A percentile compares a stretch with the other conserved stretches of the same genome.
These are phyloP conservation scores for Fraxinus velutina DNA, from an alignment of 305 asterid species.

Conservation along the genomic window DNA sequence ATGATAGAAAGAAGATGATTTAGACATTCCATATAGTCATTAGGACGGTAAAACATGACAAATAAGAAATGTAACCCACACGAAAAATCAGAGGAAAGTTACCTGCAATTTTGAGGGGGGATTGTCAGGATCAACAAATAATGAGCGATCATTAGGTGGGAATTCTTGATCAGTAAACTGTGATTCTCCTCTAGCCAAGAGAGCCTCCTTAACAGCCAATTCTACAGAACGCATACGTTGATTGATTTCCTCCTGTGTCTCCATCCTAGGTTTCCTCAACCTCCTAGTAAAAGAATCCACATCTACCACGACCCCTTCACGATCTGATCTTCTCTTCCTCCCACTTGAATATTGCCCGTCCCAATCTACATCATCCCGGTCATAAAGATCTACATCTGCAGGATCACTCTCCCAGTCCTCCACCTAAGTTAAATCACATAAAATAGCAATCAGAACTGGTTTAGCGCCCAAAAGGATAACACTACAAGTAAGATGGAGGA, in stretches of 20 bases:
- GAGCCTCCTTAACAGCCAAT: slow-evolving; percentile 94
- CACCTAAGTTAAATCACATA: slow-evolving; percentile 45
- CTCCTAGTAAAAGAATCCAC: slow-evolving; percentile 92
- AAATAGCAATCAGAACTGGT: slow-evolving; percentile 22
- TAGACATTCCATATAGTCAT: neutral
- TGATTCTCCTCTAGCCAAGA: slow-evolving; percentile 84
- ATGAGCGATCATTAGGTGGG: slow-evolving; percentile 86
- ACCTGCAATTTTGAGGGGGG: slow-evolving; percentile 90
- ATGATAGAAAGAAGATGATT: slow-evolving; percentile 23
- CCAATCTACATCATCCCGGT: slow-evolving; percentile 98
- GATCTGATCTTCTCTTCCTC: slow-evolving; percentile 90
- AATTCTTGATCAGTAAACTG: slow-evolving; percentile 97
- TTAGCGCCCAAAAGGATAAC: neutral
- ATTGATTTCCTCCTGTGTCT: slow-evolving; percentile 87
- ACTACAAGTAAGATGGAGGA: neutral
- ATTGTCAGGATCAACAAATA: slow-evolving; percentile 79
- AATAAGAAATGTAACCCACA: neutral
- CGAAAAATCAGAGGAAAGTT: slow-evolving; percentile 8
- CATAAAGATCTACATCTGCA: slow-evolving; percentile 96
- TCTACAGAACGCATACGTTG: slow-evolving; percentile 95
- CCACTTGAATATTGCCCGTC: slow-evolving; percentile 99
- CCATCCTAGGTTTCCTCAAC: slow-evolving; percentile 87
- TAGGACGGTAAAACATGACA: slow-evolving; percentile 1
- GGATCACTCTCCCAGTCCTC: slow-evolving; percentile 99
- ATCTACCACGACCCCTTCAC: slow-evolving; percentile 72